phyloP scores from a whole-genome alignment of 768 basidiomycete species.

The Cubamyces sp. region DNA sequence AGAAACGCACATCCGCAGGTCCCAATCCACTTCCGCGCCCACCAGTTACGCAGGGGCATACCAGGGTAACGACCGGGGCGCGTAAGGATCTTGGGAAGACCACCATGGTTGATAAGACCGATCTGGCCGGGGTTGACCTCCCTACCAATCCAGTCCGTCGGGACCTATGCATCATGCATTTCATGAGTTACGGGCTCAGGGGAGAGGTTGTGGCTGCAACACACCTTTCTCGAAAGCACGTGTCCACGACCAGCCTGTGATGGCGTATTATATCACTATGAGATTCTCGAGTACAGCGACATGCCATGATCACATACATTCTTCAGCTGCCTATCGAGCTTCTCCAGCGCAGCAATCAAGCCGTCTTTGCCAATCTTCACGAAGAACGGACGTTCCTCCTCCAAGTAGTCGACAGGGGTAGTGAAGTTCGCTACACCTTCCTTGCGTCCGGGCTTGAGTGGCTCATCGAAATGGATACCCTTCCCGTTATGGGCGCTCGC shows the following conservation, averaged over 20 bases:
- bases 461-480: constrained; percentile 8
- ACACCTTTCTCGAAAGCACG: constrained; percentile 67
- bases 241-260: constrained; percentile 56
- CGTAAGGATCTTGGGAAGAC: constrained; percentile 75
- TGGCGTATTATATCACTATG: background rate
- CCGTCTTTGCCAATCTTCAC: constrained; percentile 70
- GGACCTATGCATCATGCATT: constrained; percentile 40
- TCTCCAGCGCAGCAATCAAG: constrained; percentile 67
- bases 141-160: constrained; percentile 69
- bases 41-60: constrained; percentile 81
- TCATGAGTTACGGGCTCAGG: background rate
- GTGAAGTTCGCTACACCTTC: constrained; percentile 40
- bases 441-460: constrained; percentile 18
- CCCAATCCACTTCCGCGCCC: constrained; percentile 76
- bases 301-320: constrained; percentile 40
- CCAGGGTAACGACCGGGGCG: constrained; percentile 78
- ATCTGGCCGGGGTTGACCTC: constrained; percentile 74
- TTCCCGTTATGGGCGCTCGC: constrained; percentile 8
- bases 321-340: constrained; percentile 65
- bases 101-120: constrained; percentile 83
- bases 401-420: constrained; percentile 50
- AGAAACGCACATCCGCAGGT: constrained; percentile 56
- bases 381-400: constrained; percentile 71
- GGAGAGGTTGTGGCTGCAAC: background rate
- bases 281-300: background rate